Evolutionary conservation across 2,329 filamentous ascomycete species (phyloP), one percentile per base, ranked within the genome.

Genomic region (Fusarium zealandicum): DNA sequence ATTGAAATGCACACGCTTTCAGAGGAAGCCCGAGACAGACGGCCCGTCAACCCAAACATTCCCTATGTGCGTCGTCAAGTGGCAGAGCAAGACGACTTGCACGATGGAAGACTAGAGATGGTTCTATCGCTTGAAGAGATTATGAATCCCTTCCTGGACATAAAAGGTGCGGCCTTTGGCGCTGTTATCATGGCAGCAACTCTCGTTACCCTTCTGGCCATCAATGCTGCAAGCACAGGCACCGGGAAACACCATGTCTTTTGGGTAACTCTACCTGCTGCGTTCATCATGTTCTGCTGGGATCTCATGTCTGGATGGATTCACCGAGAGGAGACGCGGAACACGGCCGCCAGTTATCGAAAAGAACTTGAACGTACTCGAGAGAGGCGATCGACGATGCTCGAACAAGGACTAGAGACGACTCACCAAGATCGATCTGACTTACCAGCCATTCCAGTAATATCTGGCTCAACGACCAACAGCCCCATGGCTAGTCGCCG

Each of bases 71-170:
- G 84, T 56, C 82, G 82, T n/a, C 77, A 72, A 2, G 76, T 78
- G 0, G 80, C 82, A 7, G 81, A 83, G 37, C 75, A 82, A 43
- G 81, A 83, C 7, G 74, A 76, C 68, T 73, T 8, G 69, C 79
- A 25, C 73, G 79, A 36, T 7, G 80, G 37, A 5, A 39, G 85
- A 22, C 72, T 83, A 51, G 77, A 73, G 3, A 81, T 87, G 57
- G 71, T 82, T 1, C 72, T 88, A 0, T 85, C 85, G 0, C 79
- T 91, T 0, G 87, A 89, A 58, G 88, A 91, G 65, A 89, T 91
- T 64, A 83, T 91, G 81, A 90, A 91, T 59, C 89, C 89, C 0
- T 91, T 88, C 52, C 70, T 91, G 0, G 88, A 92, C 66, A 88
- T 84, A 59, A 74, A 77, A 3, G 84, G 88, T 8, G 89, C 89